These are phyloP conservation scores for Polytrichum formosum DNA, from an alignment of 225 moss, liverwort and hornwort species.

Conservation along the genomic window DNA sequence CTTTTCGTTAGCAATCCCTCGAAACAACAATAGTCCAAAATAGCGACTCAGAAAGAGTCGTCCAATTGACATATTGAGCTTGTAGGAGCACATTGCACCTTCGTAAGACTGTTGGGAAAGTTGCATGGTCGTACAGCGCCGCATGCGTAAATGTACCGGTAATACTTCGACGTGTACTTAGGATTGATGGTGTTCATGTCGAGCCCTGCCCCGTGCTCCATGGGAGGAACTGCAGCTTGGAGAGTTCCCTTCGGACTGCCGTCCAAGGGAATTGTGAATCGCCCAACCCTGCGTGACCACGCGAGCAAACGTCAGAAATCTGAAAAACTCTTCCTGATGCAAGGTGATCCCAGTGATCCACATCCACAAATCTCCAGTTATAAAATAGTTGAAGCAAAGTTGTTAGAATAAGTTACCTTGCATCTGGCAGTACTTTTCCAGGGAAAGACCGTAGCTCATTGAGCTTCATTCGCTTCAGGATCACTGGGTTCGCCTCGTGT, in stretches of 20 bases:
- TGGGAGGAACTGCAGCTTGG: slow-evolving; percentile 24
- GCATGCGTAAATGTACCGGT: slow-evolving; percentile 32
- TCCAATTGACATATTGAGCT: not conserved
- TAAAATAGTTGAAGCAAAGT: not conserved
- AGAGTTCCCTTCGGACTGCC: slow-evolving; percentile 25
- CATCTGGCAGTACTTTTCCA: slow-evolving; percentile 30
- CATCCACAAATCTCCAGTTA: too few relatives aligned
- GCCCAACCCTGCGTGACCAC: slow-evolving; percentile 19
- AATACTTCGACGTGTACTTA: slow-evolving; percentile 18
- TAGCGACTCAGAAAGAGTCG: too few relatives aligned
- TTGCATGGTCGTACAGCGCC: slow-evolving; percentile 32
- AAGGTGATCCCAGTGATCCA: too few relatives aligned
- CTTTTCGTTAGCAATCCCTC: too few relatives aligned
- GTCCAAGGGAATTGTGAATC: slow-evolving; percentile 30
- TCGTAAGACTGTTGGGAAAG: slow-evolving; percentile 36
- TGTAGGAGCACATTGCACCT: slow-evolving; percentile 27
- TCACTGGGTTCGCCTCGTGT: slow-evolving; percentile 35
- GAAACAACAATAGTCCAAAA: too few relatives aligned
- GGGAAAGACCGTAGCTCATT: slow-evolving; percentile 21
- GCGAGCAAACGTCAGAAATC: not conserved
- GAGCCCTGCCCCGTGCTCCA: slow-evolving; percentile 30
- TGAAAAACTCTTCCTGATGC: too few relatives aligned
- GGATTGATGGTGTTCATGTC: slow-evolving; percentile 46
- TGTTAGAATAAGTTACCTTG: slow-evolving; percentile 16
- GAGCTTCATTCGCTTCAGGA: slow-evolving; percentile 32